A percentile compares a stretch with the other conserved stretches of the same genome.
These are phyloP conservation scores for Hysterangium stoloniferum DNA, from an alignment of 768 basidiomycete genomes.

Conservation along the genomic window DNA sequence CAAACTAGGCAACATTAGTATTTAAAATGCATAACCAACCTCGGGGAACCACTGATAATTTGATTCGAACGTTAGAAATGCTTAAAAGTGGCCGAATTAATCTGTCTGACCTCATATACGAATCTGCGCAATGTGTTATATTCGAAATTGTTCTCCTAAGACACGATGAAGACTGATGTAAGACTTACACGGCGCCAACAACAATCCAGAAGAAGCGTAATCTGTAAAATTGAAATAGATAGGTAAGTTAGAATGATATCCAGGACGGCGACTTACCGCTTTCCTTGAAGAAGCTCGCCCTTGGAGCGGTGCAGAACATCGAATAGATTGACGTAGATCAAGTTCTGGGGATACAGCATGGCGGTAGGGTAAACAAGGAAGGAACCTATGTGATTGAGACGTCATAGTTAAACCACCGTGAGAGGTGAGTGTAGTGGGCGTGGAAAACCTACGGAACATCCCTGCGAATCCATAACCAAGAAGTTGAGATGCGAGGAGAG, in stretches of 20 bases:
- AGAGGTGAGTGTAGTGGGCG: not conserved
- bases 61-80: not conserved
- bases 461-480: slow-evolving; percentile 8
- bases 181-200: slow-evolving; percentile 2
- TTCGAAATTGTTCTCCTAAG: not conserved
- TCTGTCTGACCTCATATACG: slow-evolving; percentile 2
- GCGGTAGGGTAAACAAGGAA: slow-evolving; percentile 10
- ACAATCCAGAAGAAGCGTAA: slow-evolving; percentile 10
- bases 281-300: slow-evolving; percentile 7
- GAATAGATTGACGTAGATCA: slow-evolving; percentile 7
- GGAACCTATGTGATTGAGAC: not conserved
- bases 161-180: not conserved
- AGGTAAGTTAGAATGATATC: not conserved
- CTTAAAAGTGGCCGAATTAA: not conserved
- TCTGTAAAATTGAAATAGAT: not conserved
- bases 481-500: slow-evolving; percentile 7
- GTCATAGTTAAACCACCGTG: not conserved
- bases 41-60: slow-evolving; percentile 7
- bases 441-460: slow-evolving; percentile 1
- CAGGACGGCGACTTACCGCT: not conserved
- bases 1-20: not conserved
- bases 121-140: not conserved
- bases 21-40: not conserved
- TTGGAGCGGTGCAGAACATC: slow-evolving; percentile 5
- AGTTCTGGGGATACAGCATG: slow-evolving; percentile 9